Conservation (phyloP, 345 rosid species). For the Pistacia atlantica region DNA sequence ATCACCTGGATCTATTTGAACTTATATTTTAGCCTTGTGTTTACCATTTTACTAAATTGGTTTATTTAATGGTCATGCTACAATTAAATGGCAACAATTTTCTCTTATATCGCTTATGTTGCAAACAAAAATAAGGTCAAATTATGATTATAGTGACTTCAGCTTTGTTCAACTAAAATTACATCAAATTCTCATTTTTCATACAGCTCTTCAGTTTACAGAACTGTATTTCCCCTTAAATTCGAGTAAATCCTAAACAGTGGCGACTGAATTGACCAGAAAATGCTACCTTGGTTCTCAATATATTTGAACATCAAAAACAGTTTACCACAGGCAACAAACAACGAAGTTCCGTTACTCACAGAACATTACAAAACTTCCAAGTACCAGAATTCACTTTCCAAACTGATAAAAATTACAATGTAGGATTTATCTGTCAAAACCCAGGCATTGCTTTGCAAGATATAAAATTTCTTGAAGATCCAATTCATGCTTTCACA, state of each 20-base stretch:
- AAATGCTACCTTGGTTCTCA: background rate
- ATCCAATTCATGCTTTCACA: background rate
- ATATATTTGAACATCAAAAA: background rate
- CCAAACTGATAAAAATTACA: background rate
- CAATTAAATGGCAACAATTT: too few species aligned
- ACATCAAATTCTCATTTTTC: background rate
- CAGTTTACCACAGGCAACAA: background rate
- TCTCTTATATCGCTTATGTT: background rate
- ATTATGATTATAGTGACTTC: too few species aligned
- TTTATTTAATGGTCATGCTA: too few species aligned
- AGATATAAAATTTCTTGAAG: background rate
- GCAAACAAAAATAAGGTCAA: background rate
- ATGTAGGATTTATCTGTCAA: background rate
- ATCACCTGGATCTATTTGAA: background rate
- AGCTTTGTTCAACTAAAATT: background rate
- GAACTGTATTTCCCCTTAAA: background rate
- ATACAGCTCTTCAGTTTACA: background rate
- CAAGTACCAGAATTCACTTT: background rate
- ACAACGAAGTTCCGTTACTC: background rate
- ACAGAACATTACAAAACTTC: background rate
- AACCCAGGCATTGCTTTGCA: background rate
- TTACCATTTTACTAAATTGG: background rate
- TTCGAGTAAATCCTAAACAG: background rate
- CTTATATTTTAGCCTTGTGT: background rate
- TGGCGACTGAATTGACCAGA: background rate